Evolutionary conservation across 2,329 filamentous ascomycete species (phyloP).

Genomic region (Exophiala bonariae): DNA sequence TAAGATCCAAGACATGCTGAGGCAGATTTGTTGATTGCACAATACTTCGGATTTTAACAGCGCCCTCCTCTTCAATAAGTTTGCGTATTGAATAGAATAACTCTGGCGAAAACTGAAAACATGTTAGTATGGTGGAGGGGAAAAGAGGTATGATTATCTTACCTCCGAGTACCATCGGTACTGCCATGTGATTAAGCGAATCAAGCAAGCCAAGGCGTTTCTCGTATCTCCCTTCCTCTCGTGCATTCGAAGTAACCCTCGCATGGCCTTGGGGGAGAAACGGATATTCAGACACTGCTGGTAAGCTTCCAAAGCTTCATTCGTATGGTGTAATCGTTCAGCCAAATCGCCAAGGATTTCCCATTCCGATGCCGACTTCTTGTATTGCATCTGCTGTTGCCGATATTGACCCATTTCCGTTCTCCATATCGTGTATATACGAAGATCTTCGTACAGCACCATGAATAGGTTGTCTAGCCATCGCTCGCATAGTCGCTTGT

Average conservation of each 20-base stretch:
- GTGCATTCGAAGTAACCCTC: conserved; percentile 77
- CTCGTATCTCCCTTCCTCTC: conserved; percentile 76
- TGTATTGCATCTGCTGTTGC: conserved; percentile 90
- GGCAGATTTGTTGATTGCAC: conserved; percentile 94
- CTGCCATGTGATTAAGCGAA: conserved; percentile 93
- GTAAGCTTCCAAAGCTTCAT: conserved; percentile 92
- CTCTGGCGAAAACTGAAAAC: conserved; percentile 76
- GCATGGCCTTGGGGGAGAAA: conserved; percentile 90
- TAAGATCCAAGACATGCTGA: conserved; percentile 88
- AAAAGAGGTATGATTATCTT: conserved; percentile 28
- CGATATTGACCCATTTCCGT: conserved; percentile 96
- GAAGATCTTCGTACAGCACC: conserved; percentile 96
- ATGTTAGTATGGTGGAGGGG: conserved; percentile 20
- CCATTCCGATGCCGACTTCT: conserved; percentile 96
- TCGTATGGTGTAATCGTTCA: conserved; percentile 85
- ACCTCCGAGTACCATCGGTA: conserved; percentile 98
- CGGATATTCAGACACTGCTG: conserved; percentile 81
- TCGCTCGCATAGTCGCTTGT: conserved; percentile 93
- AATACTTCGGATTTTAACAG: conserved; percentile 94
- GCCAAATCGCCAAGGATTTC: conserved; percentile 93
- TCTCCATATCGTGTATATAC: conserved; percentile 98
- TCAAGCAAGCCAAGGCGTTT: conserved; percentile 80
- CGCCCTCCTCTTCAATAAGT: conserved; percentile 95
- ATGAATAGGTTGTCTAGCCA: conserved; percentile 99
- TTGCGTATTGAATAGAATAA: conserved; percentile 84